phyloP scores from a whole-genome alignment of 768 basidiomycete genomes.

The Brasilioporus rufonigricans region DNA sequence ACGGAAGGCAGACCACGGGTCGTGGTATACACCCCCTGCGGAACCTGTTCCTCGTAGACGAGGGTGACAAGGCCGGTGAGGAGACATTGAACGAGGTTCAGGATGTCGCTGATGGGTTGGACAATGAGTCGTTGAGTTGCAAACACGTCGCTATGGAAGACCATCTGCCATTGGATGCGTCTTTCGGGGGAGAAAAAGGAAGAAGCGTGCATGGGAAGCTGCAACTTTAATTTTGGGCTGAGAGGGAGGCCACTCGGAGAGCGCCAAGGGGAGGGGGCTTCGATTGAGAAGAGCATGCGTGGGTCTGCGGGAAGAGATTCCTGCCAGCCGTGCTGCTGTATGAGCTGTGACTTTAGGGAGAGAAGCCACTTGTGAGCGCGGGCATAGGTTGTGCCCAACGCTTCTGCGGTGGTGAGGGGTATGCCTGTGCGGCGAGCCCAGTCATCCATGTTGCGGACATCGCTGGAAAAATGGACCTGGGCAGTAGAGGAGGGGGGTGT shows the following conservation, averaged over 20 bases:
- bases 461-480: slow-evolving; percentile 74
- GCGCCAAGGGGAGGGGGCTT: slow-evolving; percentile 76
- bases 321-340: slow-evolving; percentile 69
- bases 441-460: slow-evolving; percentile 78
- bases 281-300: slow-evolving; percentile 77
- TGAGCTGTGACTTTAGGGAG: slow-evolving; percentile 57
- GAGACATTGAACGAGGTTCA: slow-evolving; percentile 67
- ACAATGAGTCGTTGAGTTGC: slow-evolving; percentile 67
- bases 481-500: slow-evolving; percentile 40
- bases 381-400: slow-evolving; percentile 76
- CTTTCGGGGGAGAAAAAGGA: slow-evolving; percentile 86
- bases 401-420: slow-evolving; percentile 79
- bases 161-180: slow-evolving; percentile 87
- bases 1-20: slow-evolving; percentile 73
- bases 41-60: slow-evolving; percentile 72
- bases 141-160: slow-evolving; percentile 78
- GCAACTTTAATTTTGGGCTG: slow-evolving; percentile 67
- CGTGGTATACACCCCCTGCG: slow-evolving; percentile 68
- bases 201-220: slow-evolving; percentile 74
- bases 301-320: slow-evolving; percentile 57
- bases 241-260: slow-evolving; percentile 74
- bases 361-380: slow-evolving; percentile 77
- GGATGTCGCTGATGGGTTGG: slow-evolving; percentile 66
- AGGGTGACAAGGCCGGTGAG: slow-evolving; percentile 71
- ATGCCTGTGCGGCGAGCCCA: slow-evolving; percentile 81